phyloP scores from a whole-genome alignment of 2,329 filamentous ascomycete species.

The Volutella citrinella region DNA sequence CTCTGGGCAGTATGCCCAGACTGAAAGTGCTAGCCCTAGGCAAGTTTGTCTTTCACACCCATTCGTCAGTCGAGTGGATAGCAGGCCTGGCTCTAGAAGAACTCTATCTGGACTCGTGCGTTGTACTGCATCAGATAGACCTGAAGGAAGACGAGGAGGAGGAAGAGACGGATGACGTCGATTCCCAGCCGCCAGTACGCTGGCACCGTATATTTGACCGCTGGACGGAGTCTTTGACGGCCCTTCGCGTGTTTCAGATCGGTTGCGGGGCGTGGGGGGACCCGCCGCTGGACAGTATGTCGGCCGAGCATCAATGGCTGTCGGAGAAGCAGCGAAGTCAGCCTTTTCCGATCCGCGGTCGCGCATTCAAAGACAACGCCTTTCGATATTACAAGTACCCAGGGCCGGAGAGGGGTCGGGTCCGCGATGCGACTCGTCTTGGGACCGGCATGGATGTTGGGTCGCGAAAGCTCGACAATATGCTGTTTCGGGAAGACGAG shows the following conservation, averaged over 20 bases:
- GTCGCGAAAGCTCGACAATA: too few relatives aligned
- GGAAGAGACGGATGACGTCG: constrained; percentile 1
- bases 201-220: constrained; percentile 5
- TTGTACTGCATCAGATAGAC: constrained; percentile 24
- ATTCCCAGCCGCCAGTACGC: constrained; percentile 1
- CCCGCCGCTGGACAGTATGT: too few relatives aligned
- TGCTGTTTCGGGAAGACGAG: too few relatives aligned
- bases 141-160: constrained; percentile 2
- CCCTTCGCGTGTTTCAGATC: constrained; percentile 7
- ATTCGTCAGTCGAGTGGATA: constrained; percentile 45
- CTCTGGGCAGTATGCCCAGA: constrained; percentile 26
- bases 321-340: too few relatives aligned
- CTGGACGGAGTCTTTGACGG: constrained; percentile 6
- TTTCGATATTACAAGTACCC: too few relatives aligned
- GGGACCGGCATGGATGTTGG: too few relatives aligned
- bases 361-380: too few relatives aligned
- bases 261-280: constrained; percentile 5
- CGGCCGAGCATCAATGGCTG: too few relatives aligned
- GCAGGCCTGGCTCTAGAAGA: constrained; percentile 32
- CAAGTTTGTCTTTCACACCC: constrained; percentile 38
- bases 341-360: too few relatives aligned
- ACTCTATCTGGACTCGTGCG: constrained; percentile 41
- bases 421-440: too few relatives aligned
- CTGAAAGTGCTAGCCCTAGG: constrained; percentile 37
- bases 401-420: too few relatives aligned